These are phyloP conservation scores for Ceratobasidium sp. DNA, from an alignment of 1,284 basidiomycete genomes.

Conservation along the genomic window DNA sequence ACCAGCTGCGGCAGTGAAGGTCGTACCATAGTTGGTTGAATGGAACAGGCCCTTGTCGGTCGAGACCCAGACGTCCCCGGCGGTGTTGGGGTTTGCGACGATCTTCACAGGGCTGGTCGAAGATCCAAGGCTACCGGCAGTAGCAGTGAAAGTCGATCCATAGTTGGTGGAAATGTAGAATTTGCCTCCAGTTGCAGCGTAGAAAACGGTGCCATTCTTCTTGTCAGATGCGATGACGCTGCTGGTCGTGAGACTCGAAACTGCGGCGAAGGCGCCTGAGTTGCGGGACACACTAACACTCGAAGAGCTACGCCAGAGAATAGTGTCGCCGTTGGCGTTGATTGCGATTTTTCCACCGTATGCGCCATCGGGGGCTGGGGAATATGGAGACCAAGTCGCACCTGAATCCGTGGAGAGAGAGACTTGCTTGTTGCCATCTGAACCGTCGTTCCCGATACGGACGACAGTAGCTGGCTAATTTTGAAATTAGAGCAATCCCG, in stretches of 20 bases:
- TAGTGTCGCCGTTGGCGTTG: constrained; percentile 66
- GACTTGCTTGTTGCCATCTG: constrained; percentile 62
- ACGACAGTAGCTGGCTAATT: constrained; percentile 63
- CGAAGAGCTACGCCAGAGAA: constrained; percentile 65
- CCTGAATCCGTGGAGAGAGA: constrained; percentile 67
- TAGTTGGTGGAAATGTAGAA: constrained; percentile 70
- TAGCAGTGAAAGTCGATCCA: constrained; percentile 62
- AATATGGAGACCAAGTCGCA: constrained; percentile 64
- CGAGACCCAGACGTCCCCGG: constrained; percentile 70
- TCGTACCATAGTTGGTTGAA: constrained; percentile 64
- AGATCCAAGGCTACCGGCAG: constrained; percentile 59
- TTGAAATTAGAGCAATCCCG: not conserved
- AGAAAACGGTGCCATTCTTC: constrained; percentile 61
- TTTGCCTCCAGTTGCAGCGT: constrained; percentile 63
- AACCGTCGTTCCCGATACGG: constrained; percentile 58
- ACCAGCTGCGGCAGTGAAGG: constrained; percentile 62
- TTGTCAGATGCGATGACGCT: constrained; percentile 72
- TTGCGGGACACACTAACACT: constrained; percentile 66
- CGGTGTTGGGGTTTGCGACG: constrained; percentile 64
- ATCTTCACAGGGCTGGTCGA: constrained; percentile 64
- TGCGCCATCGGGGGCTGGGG: constrained; percentile 61
- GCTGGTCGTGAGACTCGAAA: constrained; percentile 63
- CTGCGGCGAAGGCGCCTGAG: constrained; percentile 61
- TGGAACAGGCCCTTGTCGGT: constrained; percentile 71
- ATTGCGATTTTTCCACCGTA: constrained; percentile 67